Evolutionary conservation across 2,329 filamentous ascomycete genomes (phyloP), one percentile per base, ranked within the genome.

Genomic region (Fusarium oxysporum): DNA sequence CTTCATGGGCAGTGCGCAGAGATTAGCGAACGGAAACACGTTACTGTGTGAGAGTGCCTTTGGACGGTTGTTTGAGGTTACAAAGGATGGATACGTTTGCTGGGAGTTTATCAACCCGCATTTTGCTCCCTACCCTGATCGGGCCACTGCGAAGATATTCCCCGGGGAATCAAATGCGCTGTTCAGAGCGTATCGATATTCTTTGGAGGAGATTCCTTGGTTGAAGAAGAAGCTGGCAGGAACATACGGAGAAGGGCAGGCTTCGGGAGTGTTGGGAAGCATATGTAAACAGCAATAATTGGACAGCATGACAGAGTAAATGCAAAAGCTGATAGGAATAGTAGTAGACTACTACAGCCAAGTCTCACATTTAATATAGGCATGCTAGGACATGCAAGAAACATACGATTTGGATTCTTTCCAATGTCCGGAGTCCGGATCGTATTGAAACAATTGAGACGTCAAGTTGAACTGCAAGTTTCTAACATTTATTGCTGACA

Each of bases 21-120:
- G 78, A 12, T 56, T 80, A 0, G 59, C 62, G 0, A 80, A 80
- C 17, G 77, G 77, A 3, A 80, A 80, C 37, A 80, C 77, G 1
- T 19, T 80, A 2, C 30, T 80, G 0, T 80, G 78, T 1, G 78
- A 80, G 57, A 79, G 78, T 32, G 77, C 58, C 0, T 80, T 80
- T 56, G 77, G 78, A 1, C 50, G 77, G 0, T 2, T 79, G 2
- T 80, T 80, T 57, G 78, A 80, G 30, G 78, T 80, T 6, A 79
- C 77, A 0, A 23, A 21, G 5, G 71, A 79, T 5, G 75, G 76
- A 2, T 70, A 76, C 37, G 69, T 80, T 12, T 80, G 78, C 56
- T 80, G 77, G 78, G 78, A 80, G 54, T 80, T 74, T 19, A 35
- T 79, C 41, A 80, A 80, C 62, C 76, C 78, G 3, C 73, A 78